Conservation (phyloP, 2,329 filamentous ascomycete genomes). For the Exutisphaerella laricina region DNA sequence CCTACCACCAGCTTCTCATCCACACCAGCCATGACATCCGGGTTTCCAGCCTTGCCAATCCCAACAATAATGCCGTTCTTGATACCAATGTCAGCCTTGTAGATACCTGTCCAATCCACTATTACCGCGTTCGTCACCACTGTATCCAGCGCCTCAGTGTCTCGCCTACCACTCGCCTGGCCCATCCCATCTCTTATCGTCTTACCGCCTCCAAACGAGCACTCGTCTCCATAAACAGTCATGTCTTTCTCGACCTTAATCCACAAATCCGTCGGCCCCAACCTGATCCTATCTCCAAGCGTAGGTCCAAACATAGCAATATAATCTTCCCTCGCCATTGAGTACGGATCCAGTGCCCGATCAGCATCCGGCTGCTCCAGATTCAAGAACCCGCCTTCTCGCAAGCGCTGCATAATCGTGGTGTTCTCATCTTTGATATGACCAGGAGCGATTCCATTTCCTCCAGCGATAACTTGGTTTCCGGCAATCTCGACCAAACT, state of each 20-base stretch:
- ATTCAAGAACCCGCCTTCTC: conserved; percentile 73
- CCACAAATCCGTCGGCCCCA: conserved; percentile 85
- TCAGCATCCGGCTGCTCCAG: conserved; percentile 59
- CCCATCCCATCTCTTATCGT: conserved; percentile 93
- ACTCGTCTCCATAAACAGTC: conserved; percentile 85
- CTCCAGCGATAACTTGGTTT: conserved; percentile 71
- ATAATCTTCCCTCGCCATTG: conserved; percentile 75
- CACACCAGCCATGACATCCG: conserved; percentile 93
- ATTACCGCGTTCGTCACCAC: conserved; percentile 87
- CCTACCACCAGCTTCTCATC: conserved; percentile 73
- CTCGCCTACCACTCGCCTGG: conserved; percentile 71
- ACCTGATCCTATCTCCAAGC: conserved; percentile 73
- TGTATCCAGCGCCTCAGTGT: conserved; percentile 70
- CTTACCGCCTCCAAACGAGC: conserved; percentile 92
- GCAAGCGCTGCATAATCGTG: conserved; percentile 59
- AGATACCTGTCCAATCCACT: conserved; percentile 86
- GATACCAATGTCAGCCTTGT: conserved; percentile 93
- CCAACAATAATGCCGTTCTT: conserved; percentile 80
- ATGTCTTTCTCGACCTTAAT: conserved; percentile 81
- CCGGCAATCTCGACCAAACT: conserved; percentile 85
- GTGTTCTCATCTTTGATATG: conserved; percentile 46
- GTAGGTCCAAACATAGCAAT: conserved; percentile 89
- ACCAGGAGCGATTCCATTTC: conserved; percentile 73
- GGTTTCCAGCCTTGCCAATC: conserved; percentile 92
- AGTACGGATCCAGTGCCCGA: conserved; percentile 53